Evolutionary conservation across 176 grass and related monocot species (phyloP).

Genomic region (Rhipidocladum racemiflorum): DNA sequence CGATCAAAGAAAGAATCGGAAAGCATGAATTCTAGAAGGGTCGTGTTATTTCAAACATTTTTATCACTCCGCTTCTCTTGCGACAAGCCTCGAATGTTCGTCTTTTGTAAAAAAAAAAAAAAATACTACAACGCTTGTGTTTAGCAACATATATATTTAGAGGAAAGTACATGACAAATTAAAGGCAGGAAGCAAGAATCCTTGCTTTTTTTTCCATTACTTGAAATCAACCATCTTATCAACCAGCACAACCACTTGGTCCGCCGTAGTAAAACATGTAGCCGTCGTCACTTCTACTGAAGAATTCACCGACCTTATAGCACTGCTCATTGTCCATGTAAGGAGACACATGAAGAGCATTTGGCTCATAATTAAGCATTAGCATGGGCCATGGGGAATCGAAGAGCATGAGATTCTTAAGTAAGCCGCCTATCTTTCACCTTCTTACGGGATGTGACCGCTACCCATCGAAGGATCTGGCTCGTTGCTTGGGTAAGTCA

Average conservation of each 20-base stretch:
- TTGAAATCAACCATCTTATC: too few relatives aligned
- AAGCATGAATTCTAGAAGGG: too few relatives aligned
- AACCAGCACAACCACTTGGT: not conserved
- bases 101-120: not conserved
- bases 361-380: not conserved
- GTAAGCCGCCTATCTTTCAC: not conserved
- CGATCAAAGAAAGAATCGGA: too few relatives aligned
- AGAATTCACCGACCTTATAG: not conserved
- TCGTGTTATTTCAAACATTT: not conserved
- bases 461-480: not conserved
- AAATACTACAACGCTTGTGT: not conserved
- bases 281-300: not conserved
- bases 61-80: not conserved
- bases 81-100: too few relatives aligned
- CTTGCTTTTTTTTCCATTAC: too few relatives aligned
- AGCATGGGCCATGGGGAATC: not conserved
- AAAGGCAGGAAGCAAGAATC: too few relatives aligned
- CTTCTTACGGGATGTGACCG: not conserved
- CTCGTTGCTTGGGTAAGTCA: not conserved
- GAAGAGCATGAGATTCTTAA: not conserved
- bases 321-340: not conserved
- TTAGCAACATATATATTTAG: too few relatives aligned
- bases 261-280: not conserved
- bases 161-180: too few relatives aligned
- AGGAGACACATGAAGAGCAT: not conserved